Evolutionary conservation across 441 rosid species (phyloP), one percentile per base, ranked within the genome.

Genomic region (Pelargonium fulgidum): DNA sequence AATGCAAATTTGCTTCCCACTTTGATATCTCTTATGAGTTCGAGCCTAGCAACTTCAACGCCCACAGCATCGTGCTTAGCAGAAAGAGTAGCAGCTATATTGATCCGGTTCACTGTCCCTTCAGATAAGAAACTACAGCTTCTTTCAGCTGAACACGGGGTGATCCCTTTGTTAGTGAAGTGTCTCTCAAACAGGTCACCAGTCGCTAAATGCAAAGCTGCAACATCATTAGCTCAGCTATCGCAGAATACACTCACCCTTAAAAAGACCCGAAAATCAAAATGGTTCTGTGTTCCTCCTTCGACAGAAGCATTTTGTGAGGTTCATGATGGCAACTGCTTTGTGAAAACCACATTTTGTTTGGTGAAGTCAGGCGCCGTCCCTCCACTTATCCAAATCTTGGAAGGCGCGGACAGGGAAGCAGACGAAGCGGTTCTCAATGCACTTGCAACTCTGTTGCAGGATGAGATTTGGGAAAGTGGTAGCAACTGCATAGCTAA

Each of bases 91-190:
- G 80, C 90, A 0, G 85, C 85, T 36, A 42, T 84, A 36, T 61
- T 89, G 50, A 61, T 87, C 42, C 85, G 86, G 2, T 85, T 87
- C 59, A 89, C 95, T 0, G 26, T 71, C 72, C 82, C 91, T 24
- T 78, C 87, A 13, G 91, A 89, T 64, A 87, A 77, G 82, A 86
- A 80, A 72, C 69, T 87, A 24, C 95, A 87, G 78, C 83, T 74
- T 68, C 77, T 66, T 52, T 68, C 87, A n/a, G 91, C 81, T 16
- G 87, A 84, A 65, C 70, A 77, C 0, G 94, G 87, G 61, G 78
- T 79, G 45, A 82, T 89, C 69, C 85, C 86, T 39, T 71, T 79
- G 68, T 89, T 89, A 7, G 84, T 87, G 67, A 84, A 85, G 77
- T 63, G 82, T 45, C 77, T 89, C 9, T 77, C 95, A 64, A 74